These are phyloP conservation scores for Sabuloglossum arenarium DNA, from an alignment of 495 filamentous ascomycete genomes.

Conservation along the genomic window DNA sequence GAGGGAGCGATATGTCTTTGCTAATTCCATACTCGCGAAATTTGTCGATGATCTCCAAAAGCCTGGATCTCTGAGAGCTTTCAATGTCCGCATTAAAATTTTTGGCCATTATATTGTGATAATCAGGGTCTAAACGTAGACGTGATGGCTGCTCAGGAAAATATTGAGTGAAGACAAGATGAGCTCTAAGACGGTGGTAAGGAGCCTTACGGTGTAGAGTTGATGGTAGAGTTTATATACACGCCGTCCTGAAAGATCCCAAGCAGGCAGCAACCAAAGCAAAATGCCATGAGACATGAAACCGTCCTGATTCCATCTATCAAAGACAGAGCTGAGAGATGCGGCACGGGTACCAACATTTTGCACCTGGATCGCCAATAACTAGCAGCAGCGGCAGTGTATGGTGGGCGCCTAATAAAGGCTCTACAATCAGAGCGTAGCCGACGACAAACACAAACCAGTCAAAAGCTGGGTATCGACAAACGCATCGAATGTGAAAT, in stretches of 20 bases:
- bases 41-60: constrained; percentile 3
- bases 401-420: background rate
- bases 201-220: background rate
- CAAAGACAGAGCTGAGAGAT: background rate
- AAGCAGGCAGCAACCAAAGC: background rate
- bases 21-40: constrained; percentile 3
- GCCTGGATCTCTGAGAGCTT: background rate
- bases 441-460: background rate
- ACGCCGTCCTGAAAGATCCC: background rate
- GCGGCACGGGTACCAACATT: background rate
- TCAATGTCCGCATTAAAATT: background rate
- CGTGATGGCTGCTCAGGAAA: background rate
- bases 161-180: background rate
- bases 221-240: background rate
- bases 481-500: background rate
- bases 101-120: background rate
- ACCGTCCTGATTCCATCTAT: background rate
- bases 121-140: background rate
- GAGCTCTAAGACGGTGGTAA: too few relatives aligned
- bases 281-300: background rate
- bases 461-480: background rate
- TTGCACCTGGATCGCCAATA: background rate
- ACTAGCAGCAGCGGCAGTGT: background rate
- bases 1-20: constrained; percentile 1
- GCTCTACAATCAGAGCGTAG: too few relatives aligned